Percentiles rank a stretch among this genome's conserved stretches.
Conservation (phyloP, 352 stramenopile genomes). For the Paralagenidium karlingii region DNA sequence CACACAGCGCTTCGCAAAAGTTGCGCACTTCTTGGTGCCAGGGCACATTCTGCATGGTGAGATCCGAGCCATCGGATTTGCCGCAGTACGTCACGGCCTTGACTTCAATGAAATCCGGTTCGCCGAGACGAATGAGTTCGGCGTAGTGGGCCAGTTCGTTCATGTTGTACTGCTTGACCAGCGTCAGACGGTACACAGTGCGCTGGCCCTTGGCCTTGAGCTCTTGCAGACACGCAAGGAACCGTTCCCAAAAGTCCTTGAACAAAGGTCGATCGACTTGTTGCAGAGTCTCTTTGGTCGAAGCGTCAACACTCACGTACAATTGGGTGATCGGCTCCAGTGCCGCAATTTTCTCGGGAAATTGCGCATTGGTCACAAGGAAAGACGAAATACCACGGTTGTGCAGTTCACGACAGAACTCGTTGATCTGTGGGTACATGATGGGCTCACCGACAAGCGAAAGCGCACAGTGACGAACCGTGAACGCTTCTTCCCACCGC, state of each 20-base stretch:
- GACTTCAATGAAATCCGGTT: conserved; percentile 91
- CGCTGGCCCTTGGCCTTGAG: conserved; percentile 93
- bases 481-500: conserved; percentile 93
- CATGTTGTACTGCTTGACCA: conserved; percentile 98
- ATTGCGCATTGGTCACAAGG: conserved; percentile 98
- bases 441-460: conserved; percentile 96
- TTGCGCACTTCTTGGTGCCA: conserved; percentile 96
- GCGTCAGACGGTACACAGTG: conserved; percentile 94
- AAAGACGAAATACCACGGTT: conserved; percentile 93
- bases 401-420: conserved; percentile 94
- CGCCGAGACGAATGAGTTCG: conserved; percentile 85
- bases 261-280: conserved; percentile 94
- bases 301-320: conserved; percentile 97
- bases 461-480: conserved; percentile 94
- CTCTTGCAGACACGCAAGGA: conserved; percentile 83
- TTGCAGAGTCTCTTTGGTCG: conserved; percentile 93
- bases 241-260: conserved; percentile 96
- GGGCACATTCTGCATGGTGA: conserved; percentile 97
- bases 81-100: conserved; percentile 98
- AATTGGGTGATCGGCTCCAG: conserved; percentile 96
- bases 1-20: conserved; percentile 78
- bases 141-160: conserved; percentile 92
- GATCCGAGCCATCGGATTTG: conserved; percentile 94
- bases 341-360: conserved; percentile 92
- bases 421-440: conserved; percentile 98